Evolutionary conservation across 2,329 filamentous ascomycete genomes (phyloP).

Genomic region (Metarhizium robertsii): DNA sequence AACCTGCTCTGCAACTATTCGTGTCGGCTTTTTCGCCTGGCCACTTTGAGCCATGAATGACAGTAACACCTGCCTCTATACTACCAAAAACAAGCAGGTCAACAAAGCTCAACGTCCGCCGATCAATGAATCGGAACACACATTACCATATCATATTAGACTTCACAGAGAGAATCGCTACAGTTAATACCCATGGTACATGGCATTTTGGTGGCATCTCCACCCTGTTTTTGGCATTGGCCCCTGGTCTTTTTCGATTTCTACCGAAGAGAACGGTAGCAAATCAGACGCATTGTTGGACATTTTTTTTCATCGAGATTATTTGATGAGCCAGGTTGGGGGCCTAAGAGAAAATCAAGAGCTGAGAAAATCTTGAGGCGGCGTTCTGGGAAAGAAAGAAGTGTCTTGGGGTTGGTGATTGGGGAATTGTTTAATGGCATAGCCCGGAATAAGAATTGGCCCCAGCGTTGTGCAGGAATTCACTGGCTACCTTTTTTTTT

Average conservation of each 20-base stretch:
- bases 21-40: not conserved
- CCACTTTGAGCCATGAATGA: not conserved
- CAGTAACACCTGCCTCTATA: not conserved
- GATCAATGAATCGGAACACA: not conserved
- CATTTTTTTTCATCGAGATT: not conserved
- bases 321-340: not conserved
- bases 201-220: not conserved
- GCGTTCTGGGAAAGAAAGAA: slow-evolving; percentile 1
- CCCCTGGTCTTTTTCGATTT: not conserved
- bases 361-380: slow-evolving; percentile 10
- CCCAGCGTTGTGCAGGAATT: not conserved
- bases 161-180: no score
- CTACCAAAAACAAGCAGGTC: not conserved
- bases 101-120: not conserved
- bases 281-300: not conserved
- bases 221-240: not conserved
- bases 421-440: not conserved
- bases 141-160: no score
- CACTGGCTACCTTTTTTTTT: not conserved
- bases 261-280: no score
- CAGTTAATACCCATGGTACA: not conserved
- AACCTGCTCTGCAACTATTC: not conserved
- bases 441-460: not conserved
- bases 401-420: not conserved
- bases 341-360: slow-evolving; percentile 9